A percentile compares a stretch with the other conserved stretches of the same genome.
phyloP scores from a whole-genome alignment of 768 basidiomycete species.

The Amanita brunnescens region DNA sequence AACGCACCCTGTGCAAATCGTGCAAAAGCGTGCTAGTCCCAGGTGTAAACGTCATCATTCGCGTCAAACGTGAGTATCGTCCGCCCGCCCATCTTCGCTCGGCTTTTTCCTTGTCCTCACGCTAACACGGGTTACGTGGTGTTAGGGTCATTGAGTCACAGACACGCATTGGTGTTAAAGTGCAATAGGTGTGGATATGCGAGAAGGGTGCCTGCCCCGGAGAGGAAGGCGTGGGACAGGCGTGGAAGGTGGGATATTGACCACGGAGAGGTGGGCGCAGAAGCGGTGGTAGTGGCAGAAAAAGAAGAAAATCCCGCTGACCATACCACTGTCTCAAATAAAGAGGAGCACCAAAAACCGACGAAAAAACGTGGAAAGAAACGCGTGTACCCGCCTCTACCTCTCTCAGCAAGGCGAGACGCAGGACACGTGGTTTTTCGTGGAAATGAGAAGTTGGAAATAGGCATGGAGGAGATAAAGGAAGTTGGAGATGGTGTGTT shows the following conservation, averaged over 20 bases:
- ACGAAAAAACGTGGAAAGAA: not conserved
- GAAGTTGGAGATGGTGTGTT: slow-evolving; percentile 15
- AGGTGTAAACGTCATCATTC: slow-evolving; percentile 55
- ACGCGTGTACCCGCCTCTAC: slow-evolving; percentile 33
- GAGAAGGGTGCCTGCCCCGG: not conserved
- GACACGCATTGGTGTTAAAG: slow-evolving; percentile 47
- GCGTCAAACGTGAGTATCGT: slow-evolving; percentile 48
- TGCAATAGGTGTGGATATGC: slow-evolving; percentile 42
- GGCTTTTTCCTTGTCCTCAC: slow-evolving; percentile 1
- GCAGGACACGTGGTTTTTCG: slow-evolving; percentile 61
- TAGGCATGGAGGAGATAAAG: not conserved
- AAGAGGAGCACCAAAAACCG: not conserved
- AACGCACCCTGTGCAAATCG: slow-evolving; percentile 66
- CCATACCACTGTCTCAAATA: not conserved
- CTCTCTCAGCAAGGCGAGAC: slow-evolving; percentile 50
- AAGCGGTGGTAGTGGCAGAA: not conserved
- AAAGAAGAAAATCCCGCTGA: not conserved
- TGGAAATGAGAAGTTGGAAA: slow-evolving; percentile 43
- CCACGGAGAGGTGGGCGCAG: not conserved
- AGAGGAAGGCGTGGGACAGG: not conserved
- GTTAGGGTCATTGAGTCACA: slow-evolving; percentile 34
- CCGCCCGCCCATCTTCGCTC: not conserved
- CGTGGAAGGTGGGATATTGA: not conserved
- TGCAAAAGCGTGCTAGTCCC: slow-evolving; percentile 62
- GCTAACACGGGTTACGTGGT: not conserved